Evolutionary conservation across 202 grass and related monocot genomes (phyloP).

Genomic region (Carex arenaria): DNA sequence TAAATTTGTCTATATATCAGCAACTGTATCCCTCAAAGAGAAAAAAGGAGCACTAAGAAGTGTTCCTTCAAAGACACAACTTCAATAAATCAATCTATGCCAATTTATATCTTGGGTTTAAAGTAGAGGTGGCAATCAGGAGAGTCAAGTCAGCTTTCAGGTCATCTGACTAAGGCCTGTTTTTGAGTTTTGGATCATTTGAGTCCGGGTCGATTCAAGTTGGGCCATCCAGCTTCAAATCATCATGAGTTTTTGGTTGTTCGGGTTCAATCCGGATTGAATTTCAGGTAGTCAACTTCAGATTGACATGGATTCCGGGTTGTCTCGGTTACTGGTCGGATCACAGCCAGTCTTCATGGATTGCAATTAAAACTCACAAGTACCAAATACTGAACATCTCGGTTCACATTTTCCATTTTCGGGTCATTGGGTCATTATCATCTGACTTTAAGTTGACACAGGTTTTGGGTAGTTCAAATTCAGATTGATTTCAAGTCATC

Average conservation of each 20-base stretch:
- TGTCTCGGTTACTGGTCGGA: background rate
- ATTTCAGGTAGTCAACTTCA: background rate
- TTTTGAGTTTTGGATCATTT: background rate
- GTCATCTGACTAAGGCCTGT: background rate
- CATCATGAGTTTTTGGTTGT: background rate
- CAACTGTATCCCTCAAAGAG: background rate
- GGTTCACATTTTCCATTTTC: background rate
- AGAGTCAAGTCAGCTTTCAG: background rate
- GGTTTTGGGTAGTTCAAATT: background rate
- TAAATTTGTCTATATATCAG: background rate
- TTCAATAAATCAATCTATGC: background rate
- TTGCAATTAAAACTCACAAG: background rate
- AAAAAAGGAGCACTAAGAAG: background rate
- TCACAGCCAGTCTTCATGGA: background rate
- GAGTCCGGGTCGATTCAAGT: background rate
- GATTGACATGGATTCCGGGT: no score
- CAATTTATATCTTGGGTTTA: background rate
- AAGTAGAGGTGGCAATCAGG: background rate
- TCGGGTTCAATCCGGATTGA: background rate
- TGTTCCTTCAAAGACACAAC: background rate
- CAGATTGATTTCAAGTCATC: background rate
- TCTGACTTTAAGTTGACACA: no score
- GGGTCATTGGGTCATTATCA: no score
- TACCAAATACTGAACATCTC: background rate
- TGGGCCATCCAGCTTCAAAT: background rate